phyloP scores from a whole-genome alignment of 1,139 yeast species.

The Suhomyces guaymorum region DNA sequence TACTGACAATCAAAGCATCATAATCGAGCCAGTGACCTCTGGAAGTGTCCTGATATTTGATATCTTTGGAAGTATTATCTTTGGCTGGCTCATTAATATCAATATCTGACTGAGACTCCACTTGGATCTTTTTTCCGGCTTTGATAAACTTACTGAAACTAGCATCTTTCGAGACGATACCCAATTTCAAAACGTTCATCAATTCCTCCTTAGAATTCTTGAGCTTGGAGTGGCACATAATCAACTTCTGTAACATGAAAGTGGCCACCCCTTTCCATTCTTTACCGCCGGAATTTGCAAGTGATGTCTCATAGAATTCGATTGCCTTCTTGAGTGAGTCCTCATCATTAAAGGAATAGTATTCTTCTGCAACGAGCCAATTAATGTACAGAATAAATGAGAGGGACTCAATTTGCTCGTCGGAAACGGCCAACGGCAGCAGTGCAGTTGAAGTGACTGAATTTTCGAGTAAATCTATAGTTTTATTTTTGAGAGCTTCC shows the following conservation, averaged over 20 bases:
- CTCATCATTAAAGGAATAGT: conserved; percentile 28
- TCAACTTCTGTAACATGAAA: conserved; percentile 27
- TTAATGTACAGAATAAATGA: conserved; percentile 42
- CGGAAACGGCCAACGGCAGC: background rate
- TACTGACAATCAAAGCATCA: conserved; percentile 4
- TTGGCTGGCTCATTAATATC: conserved; percentile 1
- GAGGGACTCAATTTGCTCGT: conserved; percentile 15
- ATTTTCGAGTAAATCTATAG: conserved; percentile 33
- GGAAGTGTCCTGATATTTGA: too few species aligned
- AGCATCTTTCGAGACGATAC: conserved; percentile 2
- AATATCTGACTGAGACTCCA: too few species aligned
- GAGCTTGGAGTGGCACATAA: conserved; percentile 24
- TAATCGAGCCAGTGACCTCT: conserved; percentile 2
- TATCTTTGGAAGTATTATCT: too few species aligned
- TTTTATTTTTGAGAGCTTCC: conserved; percentile 4
- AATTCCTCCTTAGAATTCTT: conserved; percentile 10
- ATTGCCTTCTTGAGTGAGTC: conserved; percentile 37
- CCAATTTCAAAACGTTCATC: conserved; percentile 3
- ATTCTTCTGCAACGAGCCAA: conserved; percentile 53
- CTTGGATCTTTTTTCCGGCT: too few species aligned
- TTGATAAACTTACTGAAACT: too few species aligned
- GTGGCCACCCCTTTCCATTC: conserved; percentile 18
- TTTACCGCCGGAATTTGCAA: conserved; percentile 13
- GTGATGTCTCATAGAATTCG: conserved; percentile 35
- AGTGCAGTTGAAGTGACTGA: conserved; percentile 17